Percentiles rank a stretch among this genome's conserved stretches.
Evolutionary conservation across 2,329 filamentous ascomycete genomes (phyloP).

Genomic region (Clarireedia sp.): DNA sequence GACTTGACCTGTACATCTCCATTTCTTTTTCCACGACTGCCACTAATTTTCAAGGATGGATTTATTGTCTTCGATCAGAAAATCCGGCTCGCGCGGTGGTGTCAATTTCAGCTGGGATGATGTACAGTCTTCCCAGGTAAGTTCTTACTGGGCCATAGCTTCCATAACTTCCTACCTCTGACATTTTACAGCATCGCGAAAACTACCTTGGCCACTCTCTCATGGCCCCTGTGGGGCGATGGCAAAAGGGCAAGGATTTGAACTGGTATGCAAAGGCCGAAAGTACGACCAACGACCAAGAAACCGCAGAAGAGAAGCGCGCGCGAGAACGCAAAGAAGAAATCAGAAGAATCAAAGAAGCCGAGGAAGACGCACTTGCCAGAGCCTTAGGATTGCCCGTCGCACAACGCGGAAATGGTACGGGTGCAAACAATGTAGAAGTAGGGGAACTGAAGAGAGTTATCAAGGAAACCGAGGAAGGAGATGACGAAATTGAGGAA

Average conservation of each 20-base stretch:
- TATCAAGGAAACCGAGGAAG: conserved; percentile 38
- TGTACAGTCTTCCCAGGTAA: conserved; percentile 64
- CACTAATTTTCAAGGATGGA: conserved; percentile 55
- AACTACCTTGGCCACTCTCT: conserved; percentile 70
- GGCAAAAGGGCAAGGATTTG: conserved; percentile 58
- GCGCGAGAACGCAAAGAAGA: conserved; percentile 65
- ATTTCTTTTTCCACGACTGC: not conserved
- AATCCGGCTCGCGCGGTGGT: conserved; percentile 83
- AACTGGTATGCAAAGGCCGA: conserved; percentile 56
- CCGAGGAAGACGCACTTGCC: conserved; percentile 85
- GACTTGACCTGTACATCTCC: not conserved
- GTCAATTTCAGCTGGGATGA: conserved; percentile 97
- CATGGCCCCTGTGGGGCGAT: conserved; percentile 67
- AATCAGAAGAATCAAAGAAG: conserved; percentile 75
- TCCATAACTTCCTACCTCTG: not conserved
- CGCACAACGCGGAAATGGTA: conserved; percentile 43
- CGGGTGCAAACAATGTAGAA: conserved; percentile 61
- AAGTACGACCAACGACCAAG: conserved; percentile 43
- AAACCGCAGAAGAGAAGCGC: conserved; percentile 50
- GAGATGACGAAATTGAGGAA: conserved; percentile 30
- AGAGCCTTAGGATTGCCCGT: conserved; percentile 73
- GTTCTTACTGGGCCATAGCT: not conserved
- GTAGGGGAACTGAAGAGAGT: conserved; percentile 50
- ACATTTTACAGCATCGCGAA: conserved; percentile 58
- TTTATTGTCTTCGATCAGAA: conserved; percentile 84